phyloP scores from a whole-genome alignment of 2,329 filamentous ascomycete species.

The Biscogniauxia sp. region DNA sequence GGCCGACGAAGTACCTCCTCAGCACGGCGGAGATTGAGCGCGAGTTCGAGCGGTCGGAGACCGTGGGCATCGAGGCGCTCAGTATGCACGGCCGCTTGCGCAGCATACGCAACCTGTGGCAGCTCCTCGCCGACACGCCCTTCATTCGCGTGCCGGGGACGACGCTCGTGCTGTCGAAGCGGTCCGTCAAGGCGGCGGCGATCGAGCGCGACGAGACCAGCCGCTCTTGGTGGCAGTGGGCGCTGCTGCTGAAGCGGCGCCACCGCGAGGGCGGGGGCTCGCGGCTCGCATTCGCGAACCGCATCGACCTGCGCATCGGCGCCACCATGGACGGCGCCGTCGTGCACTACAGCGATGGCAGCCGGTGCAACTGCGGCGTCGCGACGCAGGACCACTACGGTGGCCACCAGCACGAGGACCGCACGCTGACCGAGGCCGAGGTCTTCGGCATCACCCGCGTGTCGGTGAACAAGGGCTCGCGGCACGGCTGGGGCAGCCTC shows the following conservation, averaged over 20 bases:
- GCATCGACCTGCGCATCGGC: slow-evolving; percentile 45
- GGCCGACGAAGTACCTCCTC: slow-evolving; percentile 20
- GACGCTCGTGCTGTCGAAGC: slow-evolving; percentile 37
- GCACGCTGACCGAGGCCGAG: slow-evolving; percentile 21
- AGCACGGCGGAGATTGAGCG: slow-evolving; percentile 28
- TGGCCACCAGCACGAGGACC: slow-evolving; percentile 30
- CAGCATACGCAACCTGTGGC: slow-evolving; percentile 34
- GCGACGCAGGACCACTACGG: slow-evolving; percentile 26
- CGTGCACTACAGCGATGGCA: slow-evolving; percentile 44
- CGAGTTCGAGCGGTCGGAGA: slow-evolving; percentile 29
- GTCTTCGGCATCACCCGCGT: slow-evolving; percentile 28
- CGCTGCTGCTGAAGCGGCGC: slow-evolving; percentile 31
- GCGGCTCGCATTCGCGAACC: slow-evolving; percentile 36
- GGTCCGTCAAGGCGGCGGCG: slow-evolving; percentile 28
- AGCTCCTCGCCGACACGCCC: slow-evolving; percentile 28
- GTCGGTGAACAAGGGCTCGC: slow-evolving; percentile 25
- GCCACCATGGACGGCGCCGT: slow-evolving; percentile 43
- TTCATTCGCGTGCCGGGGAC: slow-evolving; percentile 40
- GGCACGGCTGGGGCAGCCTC: slow-evolving; percentile 4
- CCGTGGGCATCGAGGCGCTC: slow-evolving; percentile 34
- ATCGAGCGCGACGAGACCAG: slow-evolving; percentile 6
- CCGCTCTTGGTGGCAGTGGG: slow-evolving; percentile 27
- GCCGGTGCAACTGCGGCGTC: slow-evolving; percentile 40
- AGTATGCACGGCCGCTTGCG: slow-evolving; percentile 40
- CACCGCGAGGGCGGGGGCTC: slow-evolving; percentile 27